Base-by-base conservation (phyloP, 257 asterid species). In the Solanum sejunctum region DNA sequence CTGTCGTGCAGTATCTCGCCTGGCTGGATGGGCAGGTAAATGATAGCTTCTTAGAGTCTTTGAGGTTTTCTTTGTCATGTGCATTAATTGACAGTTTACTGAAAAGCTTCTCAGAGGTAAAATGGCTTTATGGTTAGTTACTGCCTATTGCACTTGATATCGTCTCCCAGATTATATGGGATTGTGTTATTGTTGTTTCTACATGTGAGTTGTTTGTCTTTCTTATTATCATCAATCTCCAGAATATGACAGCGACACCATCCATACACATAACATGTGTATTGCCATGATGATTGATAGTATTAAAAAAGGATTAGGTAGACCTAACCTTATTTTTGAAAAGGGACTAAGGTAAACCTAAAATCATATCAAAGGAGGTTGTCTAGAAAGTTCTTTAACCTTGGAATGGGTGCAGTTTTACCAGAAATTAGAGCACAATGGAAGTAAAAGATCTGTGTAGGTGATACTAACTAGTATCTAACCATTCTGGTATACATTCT, bases 21-120 rank as follows among this genome's bases (percentile, higher is more conserved):
- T 96, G 99, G 99, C 89, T 96, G 88, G 98, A 96, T 91, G 87
- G 89, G 86, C 97, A 96, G 98, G 98, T 95, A 73, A 73, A 51
- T 75, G 45, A 49, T 23, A 49, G 81, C 43, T 21, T 75, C 81
- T 75, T 49, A 75, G n/a, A 21, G 21, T 7, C 56, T 75, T 47
- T 49, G 23, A 13, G 16, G 32, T 73, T 75, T 49, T 51, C 23
- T 49, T 49, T 26, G 43, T 11, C 21, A 2, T 23, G 16, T 75
- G 82, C 23, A 49, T 43, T 71, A 60, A 49, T 23, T 49, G 82
- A 75, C 82, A 23, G 28, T 75, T 49, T 51, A 23, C 21, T 23
- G 61, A 12, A 23, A 75, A 49, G 4, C 60, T 75, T 72, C 80
- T 72, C 80, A 43, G 80, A 43, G 80, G 81, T 21, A 47, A 20